Percentiles rank a stretch among this genome's conserved stretches.
phyloP scores from a whole-genome alignment of 2,329 filamentous ascomycete species.

The Fusarium udum region DNA sequence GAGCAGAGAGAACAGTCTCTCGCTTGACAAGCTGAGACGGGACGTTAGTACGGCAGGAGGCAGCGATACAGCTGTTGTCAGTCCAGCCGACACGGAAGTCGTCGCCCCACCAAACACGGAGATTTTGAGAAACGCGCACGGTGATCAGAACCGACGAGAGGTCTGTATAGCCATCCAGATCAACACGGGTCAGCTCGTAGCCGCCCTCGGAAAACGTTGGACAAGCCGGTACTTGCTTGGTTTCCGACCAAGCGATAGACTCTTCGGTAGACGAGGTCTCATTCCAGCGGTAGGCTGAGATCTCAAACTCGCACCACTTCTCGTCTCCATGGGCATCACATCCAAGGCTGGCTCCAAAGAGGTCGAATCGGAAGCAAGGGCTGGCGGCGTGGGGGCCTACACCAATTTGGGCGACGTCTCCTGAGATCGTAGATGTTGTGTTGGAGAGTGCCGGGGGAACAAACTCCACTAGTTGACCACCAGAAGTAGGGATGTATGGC shows the following conservation, averaged over 20 bases:
- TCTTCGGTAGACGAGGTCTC: conserved; percentile 46
- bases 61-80: conserved; percentile 53
- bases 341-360: conserved; percentile 52
- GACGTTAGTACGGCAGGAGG: conserved; percentile 46
- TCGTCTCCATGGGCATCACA: conserved; percentile 50
- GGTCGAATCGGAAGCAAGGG: conserved; percentile 53
- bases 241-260: conserved; percentile 53
- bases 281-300: conserved; percentile 54
- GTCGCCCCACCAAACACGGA: conserved; percentile 55
- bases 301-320: conserved; percentile 53
- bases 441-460: conserved; percentile 49
- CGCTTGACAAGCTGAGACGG: conserved; percentile 45
- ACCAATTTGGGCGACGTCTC: conserved; percentile 52
- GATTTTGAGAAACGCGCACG: conserved; percentile 50
- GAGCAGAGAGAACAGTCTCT: conserved; percentile 45
- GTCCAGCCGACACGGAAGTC: conserved; percentile 54
- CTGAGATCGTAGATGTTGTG: conserved; percentile 37
- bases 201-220: conserved; percentile 46
- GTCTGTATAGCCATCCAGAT: conserved; percentile 51
- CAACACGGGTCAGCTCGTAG: conserved; percentile 49
- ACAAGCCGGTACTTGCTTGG: conserved; percentile 52
- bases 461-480: conserved; percentile 53
- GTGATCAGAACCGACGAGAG: conserved; percentile 53
- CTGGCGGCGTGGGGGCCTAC: conserved; percentile 51
- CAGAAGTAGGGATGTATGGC: conserved; percentile 51